Conservation (phyloP, 208 protist genomes). For the Tritrichomonas foetus region DNA sequence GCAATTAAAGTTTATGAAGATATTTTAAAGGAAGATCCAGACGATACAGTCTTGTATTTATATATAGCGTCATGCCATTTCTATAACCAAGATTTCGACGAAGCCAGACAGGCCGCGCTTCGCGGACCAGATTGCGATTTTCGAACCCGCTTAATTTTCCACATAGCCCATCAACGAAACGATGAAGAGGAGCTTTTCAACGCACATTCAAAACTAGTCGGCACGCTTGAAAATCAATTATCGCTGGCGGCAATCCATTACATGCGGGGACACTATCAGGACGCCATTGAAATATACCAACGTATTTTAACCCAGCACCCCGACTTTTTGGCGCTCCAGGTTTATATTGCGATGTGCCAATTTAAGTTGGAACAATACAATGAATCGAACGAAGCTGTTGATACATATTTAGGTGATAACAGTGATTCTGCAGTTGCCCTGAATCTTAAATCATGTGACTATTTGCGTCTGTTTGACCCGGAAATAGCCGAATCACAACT, state of each 20-base stretch:
- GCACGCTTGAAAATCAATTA: not conserved
- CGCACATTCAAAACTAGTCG: not conserved
- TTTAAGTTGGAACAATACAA: slow-evolving; percentile 93
- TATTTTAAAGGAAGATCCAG: not conserved
- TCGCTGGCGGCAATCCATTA: slow-evolving; percentile 74
- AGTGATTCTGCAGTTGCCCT: not conserved
- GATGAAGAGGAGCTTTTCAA: not conserved
- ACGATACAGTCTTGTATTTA: not conserved
- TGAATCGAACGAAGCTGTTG: slow-evolving; percentile 40
- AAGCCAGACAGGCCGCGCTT: not conserved
- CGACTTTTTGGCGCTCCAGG: slow-evolving; percentile 58
- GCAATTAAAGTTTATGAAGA: not conserved
- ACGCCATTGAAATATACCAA: slow-evolving; percentile 92
- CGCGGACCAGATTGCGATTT: slow-evolving; percentile 30
- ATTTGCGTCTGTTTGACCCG: not conserved
- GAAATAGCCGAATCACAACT: slow-evolving; percentile 4
- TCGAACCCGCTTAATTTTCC: not conserved
- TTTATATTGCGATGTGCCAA: no score
- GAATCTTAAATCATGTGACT: not conserved
- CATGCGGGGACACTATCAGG: slow-evolving; percentile 80
- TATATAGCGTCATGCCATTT: slow-evolving; percentile 31
- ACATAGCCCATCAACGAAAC: not conserved
- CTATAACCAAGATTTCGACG: not conserved
- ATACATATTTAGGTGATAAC: not conserved
- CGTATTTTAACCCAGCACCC: slow-evolving; percentile 79